Evolutionary conservation across 805 yeast genomes (phyloP).

Genomic region (Candida ipomoeae): DNA sequence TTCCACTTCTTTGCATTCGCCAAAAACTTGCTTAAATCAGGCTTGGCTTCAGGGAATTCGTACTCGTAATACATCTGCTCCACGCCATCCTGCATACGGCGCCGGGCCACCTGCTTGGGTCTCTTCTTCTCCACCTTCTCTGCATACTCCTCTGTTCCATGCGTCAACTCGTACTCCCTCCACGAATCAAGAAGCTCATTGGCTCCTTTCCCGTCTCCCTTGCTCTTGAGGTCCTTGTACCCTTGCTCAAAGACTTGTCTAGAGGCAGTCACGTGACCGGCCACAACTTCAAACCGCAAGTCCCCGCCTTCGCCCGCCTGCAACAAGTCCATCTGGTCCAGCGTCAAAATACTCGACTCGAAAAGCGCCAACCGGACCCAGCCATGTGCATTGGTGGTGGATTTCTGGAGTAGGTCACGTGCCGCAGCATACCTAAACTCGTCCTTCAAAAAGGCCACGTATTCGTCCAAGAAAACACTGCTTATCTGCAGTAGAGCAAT

Average conservation of each 20-base stretch:
- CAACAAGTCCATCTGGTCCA: slow-evolving; percentile 42
- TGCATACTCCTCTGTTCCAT: slow-evolving; percentile 48
- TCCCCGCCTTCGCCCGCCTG: slow-evolving; percentile 46
- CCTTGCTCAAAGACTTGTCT: slow-evolving; percentile 58
- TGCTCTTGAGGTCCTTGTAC: slow-evolving; percentile 37
- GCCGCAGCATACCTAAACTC: slow-evolving; percentile 54
- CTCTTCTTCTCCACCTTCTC: slow-evolving; percentile 39
- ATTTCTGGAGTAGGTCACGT: slow-evolving; percentile 44
- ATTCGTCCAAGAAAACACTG: slow-evolving; percentile 26
- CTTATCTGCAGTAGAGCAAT: slow-evolving; percentile 36
- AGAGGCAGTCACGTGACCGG: slow-evolving; percentile 47
- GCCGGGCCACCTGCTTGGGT: slow-evolving; percentile 51
- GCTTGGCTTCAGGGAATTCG: slow-evolving; percentile 62
- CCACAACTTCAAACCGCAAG: slow-evolving; percentile 48
- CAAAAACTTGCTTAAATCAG: slow-evolving; percentile 34
- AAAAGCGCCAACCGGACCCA: slow-evolving; percentile 72
- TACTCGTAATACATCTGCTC: slow-evolving; percentile 58
- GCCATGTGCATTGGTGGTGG: slow-evolving; percentile 28
- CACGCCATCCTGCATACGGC: slow-evolving; percentile 41
- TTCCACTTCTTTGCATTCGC: slow-evolving; percentile 38
- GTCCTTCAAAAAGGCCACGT: slow-evolving; percentile 60
- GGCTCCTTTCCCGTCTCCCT: slow-evolving; percentile 40
- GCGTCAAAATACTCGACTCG: slow-evolving; percentile 63
- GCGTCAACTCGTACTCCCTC: slow-evolving; percentile 56
- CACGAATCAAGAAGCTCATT: slow-evolving; percentile 55